Evolutionary conservation across 2,329 filamentous ascomycete genomes (phyloP).

Genomic region (Penicillium sp.): DNA sequence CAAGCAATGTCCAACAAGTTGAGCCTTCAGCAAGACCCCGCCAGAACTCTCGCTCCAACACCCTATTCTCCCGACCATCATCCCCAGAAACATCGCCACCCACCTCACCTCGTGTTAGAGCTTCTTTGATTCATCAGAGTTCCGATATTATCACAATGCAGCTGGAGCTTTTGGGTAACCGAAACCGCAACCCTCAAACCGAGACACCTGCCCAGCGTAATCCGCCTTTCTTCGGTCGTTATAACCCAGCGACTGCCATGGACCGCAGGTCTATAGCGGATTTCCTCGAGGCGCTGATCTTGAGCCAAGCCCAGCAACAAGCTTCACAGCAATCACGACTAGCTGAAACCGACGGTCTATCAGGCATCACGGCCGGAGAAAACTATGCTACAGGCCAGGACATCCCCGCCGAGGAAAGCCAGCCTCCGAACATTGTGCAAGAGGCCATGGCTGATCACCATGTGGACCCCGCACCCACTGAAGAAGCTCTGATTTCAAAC

Average conservation of each 20-base stretch:
- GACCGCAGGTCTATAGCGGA: constrained; percentile 35
- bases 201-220: constrained; percentile 13
- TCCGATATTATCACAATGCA: constrained; percentile 48
- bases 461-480: constrained; percentile 6
- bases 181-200: constrained; percentile 23
- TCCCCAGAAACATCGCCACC: constrained; percentile 43
- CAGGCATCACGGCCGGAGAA: constrained; percentile 21
- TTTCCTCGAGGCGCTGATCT: constrained; percentile 36
- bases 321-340: constrained; percentile 13
- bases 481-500: constrained; percentile 9
- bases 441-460: constrained; percentile 7
- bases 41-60: constrained; percentile 39
- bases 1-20: constrained; percentile 9
- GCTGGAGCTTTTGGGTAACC: constrained; percentile 40
- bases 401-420: constrained; percentile 1
- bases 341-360: constrained; percentile 25
- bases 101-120: constrained; percentile 43
- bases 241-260: constrained; percentile 11
- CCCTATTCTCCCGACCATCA: constrained; percentile 40
- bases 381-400: constrained; percentile 18
- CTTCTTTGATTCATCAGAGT: constrained; percentile 44
- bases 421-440: constrained; percentile 5
- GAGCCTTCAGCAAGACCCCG: constrained; percentile 16
- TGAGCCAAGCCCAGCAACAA: constrained; percentile 28
- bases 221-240: constrained; percentile 13